Evolutionary conservation across 1,284 basidiomycete genomes (phyloP), one percentile per base, ranked within the genome.

Genomic region (Puccinia coronata): DNA sequence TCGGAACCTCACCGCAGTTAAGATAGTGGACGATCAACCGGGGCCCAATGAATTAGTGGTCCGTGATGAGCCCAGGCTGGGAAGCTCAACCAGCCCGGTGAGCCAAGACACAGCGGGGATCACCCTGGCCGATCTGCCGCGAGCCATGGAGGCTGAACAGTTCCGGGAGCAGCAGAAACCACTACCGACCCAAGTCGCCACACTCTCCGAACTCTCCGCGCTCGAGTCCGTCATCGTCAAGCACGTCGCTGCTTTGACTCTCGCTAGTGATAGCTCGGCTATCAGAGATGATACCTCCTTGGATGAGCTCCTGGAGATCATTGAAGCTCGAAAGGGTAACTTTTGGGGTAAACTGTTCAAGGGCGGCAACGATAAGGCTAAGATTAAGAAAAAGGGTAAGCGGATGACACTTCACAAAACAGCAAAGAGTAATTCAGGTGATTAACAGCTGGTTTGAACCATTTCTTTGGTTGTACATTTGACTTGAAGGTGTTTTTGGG

Each of bases 291-390:
- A 92, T 82, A 90, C 95, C 83, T 93, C 96, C 83, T 85, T 96
- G 82, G 96, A 99, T 82, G 96, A 99, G 85, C 88, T 98, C 78
- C 87, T 98, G 84, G 97, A 99, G 86, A 88, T 98, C 85, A 91
- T 99, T 63, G 96, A 98, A 86, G 89, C 89, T 53, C 93, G 97
- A 88, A 98, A 97, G 89, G 92, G 91, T 83, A 93, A 93, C 49
- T 98, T 98, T 88, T 99, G 96, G 96, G 93, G 94, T 84, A 95
- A 96, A 87, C 86, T 98, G 47, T 98, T 99, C 89, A 98, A 98
- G 87, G 91, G 90, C n/a, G 91, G 90, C 67, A 91, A 91, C 82
- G 92, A 95, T 84, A 95, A 97, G 83, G 84, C 85, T 76, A 85
- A 85, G 82, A 85, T 85, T 82, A 86, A 85, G 82, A 81, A 81